Conservation (phyloP, 495 filamentous ascomycete species). For the Lindgomyces ingoldianus region DNA sequence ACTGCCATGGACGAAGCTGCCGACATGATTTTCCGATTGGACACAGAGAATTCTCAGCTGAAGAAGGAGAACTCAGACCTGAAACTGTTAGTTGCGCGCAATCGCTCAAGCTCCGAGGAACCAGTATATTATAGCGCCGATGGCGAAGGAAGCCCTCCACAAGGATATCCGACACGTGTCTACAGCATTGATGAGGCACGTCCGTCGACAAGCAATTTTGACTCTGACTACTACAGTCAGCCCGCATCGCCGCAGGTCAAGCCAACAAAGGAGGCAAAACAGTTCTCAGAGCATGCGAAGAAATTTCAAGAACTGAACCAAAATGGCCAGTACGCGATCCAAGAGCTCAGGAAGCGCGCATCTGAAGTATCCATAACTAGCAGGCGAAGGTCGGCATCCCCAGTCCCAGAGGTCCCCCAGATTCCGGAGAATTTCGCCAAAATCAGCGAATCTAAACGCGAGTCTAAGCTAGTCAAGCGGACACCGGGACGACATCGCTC, state of each 20-base stretch:
- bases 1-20: conserved; percentile 81
- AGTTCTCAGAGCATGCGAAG: conserved; percentile 15
- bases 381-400: neutral
- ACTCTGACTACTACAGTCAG: conserved; percentile 39
- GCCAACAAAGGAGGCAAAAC: conserved; percentile 15
- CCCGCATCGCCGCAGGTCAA: conserved; percentile 31
- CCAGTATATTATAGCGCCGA: neutral
- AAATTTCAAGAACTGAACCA: conserved; percentile 14
- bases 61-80: conserved; percentile 17
- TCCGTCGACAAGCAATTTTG: conserved; percentile 27
- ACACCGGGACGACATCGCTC: neutral
- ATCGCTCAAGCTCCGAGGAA: neutral
- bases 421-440: conserved; percentile 12
- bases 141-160: neutral
- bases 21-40: conserved; percentile 71
- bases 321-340: conserved; percentile 5
- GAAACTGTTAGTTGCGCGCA: neutral
- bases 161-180: conserved; percentile 10
- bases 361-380: conserved; percentile 26
- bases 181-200: conserved; percentile 33
- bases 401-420: conserved; percentile 12
- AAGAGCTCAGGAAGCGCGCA: conserved; percentile 27
- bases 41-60: conserved; percentile 49
- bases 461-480: conserved; percentile 1
- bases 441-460: neutral